Evolutionary conservation across 2,329 filamentous ascomycete genomes (phyloP).

Genomic region (Ophiostoma sp.): DNA sequence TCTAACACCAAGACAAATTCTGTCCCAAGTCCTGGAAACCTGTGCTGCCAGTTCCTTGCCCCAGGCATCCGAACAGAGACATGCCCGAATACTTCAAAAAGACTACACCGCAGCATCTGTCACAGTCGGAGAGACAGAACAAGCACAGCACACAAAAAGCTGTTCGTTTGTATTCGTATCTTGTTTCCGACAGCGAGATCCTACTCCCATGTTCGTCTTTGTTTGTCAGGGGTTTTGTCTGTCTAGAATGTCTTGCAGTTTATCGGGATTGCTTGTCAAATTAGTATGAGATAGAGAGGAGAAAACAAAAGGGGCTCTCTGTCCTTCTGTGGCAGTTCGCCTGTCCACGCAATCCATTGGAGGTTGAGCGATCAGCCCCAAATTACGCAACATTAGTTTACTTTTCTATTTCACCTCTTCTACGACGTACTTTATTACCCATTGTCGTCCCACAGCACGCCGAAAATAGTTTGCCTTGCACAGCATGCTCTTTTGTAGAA

Average conservation of each 20-base stretch:
- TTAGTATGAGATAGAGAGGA: not conserved
- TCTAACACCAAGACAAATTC: not conserved
- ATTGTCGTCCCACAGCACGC: not conserved
- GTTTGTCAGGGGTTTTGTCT: not conserved
- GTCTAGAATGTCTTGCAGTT: not conserved
- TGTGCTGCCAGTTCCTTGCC: not conserved
- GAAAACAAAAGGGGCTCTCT: not conserved
- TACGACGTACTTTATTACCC: not conserved
- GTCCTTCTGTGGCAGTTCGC: not conserved
- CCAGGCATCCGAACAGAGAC: not conserved
- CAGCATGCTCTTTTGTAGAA: not conserved
- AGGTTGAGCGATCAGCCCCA: not conserved
- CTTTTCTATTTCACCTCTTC: not conserved
- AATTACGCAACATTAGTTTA: not conserved
- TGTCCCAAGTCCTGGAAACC: not conserved
- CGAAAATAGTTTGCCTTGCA: slow-evolving; percentile 14
- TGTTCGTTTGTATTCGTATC: not conserved
- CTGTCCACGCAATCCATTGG: not conserved
- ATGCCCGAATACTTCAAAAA: no score
- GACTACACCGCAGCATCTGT: not conserved
- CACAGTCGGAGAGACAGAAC: not conserved
- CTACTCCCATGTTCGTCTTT: not conserved
- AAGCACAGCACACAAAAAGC: not conserved
- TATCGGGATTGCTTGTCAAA: not conserved
- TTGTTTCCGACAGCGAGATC: not conserved